phyloP scores from a whole-genome alignment of 1,139 yeast genomes.

The Suhomyces bolitotheri region DNA sequence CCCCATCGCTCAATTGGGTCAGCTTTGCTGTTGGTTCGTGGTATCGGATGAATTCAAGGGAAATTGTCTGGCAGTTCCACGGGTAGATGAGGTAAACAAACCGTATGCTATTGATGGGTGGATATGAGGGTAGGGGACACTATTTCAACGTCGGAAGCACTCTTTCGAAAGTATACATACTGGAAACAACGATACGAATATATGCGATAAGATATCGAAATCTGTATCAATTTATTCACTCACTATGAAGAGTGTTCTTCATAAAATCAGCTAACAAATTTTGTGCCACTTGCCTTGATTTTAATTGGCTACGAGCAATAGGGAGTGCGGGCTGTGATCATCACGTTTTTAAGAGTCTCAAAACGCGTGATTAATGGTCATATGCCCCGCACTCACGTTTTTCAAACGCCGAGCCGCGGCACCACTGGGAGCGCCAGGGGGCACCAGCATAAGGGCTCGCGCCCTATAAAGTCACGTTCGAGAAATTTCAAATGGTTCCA shows the following conservation, averaged over 20 bases:
- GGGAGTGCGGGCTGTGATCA: background rate
- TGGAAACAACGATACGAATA: slow-evolving; percentile 10
- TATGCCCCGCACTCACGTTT: background rate
- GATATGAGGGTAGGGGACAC: too few species aligned
- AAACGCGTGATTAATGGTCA: slow-evolving; percentile 6
- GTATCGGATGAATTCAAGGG: too few species aligned
- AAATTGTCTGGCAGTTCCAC: too few species aligned
- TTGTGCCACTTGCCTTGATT: slow-evolving; percentile 13
- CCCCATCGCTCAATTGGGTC: too few species aligned
- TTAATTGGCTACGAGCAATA: slow-evolving; percentile 17
- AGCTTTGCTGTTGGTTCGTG: too few species aligned
- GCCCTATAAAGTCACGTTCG: slow-evolving; percentile 7
- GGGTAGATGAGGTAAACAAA: too few species aligned
- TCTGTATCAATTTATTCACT: slow-evolving; percentile 12
- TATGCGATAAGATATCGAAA: slow-evolving; percentile 12
- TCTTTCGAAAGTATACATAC: too few species aligned
- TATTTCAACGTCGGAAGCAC: too few species aligned
- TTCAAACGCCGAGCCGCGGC: background rate
- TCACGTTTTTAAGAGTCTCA: slow-evolving; percentile 1
- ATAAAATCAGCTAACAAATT: slow-evolving; percentile 19
- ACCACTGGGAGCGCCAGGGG: too few species aligned
- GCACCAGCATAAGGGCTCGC: slow-evolving; percentile 2
- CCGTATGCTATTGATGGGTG: too few species aligned
- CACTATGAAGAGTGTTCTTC: slow-evolving; percentile 10
- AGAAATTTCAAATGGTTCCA: background rate